Conservation (phyloP, 768 basidiomycete species). For the Stropharia rugosoannulata region DNA sequence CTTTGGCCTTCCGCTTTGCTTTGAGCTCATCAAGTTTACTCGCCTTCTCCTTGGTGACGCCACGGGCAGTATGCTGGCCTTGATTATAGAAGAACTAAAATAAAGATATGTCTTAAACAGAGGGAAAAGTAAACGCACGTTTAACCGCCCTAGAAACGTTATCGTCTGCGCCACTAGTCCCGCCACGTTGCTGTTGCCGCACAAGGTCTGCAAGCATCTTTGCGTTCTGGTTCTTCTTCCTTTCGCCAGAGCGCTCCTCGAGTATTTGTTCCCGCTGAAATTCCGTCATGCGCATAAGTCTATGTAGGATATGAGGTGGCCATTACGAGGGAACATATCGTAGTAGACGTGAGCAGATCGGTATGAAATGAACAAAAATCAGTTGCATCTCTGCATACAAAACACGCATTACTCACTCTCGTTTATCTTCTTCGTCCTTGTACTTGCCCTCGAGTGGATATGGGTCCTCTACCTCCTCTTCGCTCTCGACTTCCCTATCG, state of each 20-base stretch:
- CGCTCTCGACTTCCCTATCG: constrained; percentile 66
- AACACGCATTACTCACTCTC: constrained; percentile 54
- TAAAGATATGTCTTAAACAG: neutral
- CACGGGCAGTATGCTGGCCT: constrained; percentile 77
- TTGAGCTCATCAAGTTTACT: constrained; percentile 83
- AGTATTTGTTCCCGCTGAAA: constrained; percentile 88
- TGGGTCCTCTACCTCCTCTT: constrained; percentile 49
- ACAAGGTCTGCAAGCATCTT: constrained; percentile 74
- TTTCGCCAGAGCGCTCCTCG: constrained; percentile 76
- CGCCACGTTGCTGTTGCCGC: constrained; percentile 55
- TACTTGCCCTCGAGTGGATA: constrained; percentile 95
- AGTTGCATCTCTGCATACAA: neutral
- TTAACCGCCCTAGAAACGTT: constrained; percentile 73
- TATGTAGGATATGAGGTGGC: constrained; percentile 27
- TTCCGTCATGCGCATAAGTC: constrained; percentile 79
- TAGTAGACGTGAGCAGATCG: neutral
- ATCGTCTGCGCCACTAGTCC: constrained; percentile 47
- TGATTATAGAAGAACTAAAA: constrained; percentile 9
- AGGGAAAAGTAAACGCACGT: constrained; percentile 44
- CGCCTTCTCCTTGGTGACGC: constrained; percentile 78
- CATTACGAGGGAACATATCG: no score
- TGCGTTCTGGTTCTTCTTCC: constrained; percentile 72
- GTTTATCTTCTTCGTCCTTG: constrained; percentile 78
- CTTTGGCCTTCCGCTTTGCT: constrained; percentile 84
- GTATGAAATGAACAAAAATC: neutral